These are phyloP conservation scores for Ganoderma multipileum DNA, from an alignment of 1,284 basidiomycete species.

Conservation along the genomic window DNA sequence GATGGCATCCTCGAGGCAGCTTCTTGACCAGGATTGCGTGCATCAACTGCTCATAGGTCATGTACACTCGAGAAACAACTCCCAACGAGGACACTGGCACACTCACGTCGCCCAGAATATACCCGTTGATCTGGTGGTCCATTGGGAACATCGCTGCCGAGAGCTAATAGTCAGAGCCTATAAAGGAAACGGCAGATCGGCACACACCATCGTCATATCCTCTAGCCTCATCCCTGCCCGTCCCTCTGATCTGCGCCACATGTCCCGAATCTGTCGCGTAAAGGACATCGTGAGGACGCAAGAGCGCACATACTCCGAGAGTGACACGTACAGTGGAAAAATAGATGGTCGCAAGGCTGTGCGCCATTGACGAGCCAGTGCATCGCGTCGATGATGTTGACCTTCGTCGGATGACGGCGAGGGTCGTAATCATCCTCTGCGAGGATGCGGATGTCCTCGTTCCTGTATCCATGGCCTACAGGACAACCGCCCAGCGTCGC, in stretches of 20 bases:
- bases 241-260: constrained; percentile 79
- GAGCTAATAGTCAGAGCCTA: background rate
- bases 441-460: constrained; percentile 79
- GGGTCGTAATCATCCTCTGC: constrained; percentile 73
- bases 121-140: constrained; percentile 72
- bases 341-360: constrained; percentile 79
- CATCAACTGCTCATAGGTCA: constrained; percentile 52
- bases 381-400: constrained; percentile 85
- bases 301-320: background rate
- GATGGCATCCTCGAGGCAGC: constrained; percentile 68
- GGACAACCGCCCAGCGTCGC: constrained; percentile 22
- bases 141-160: constrained; percentile 63
- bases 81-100: background rate
- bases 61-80: constrained; percentile 8
- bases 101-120: constrained; percentile 82
- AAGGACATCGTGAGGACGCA: background rate
- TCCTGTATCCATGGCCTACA: constrained; percentile 62
- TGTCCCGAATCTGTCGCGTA: constrained; percentile 72
- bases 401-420: constrained; percentile 71
- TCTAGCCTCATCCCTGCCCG: constrained; percentile 69
- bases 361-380: constrained; percentile 86
- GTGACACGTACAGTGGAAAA: constrained; percentile 79
- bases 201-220: constrained; percentile 65
- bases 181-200: no score
- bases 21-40: constrained; percentile 65